These are phyloP conservation scores for Adansonia digitata DNA, from an alignment of 345 rosid species.

Conservation along the genomic window DNA sequence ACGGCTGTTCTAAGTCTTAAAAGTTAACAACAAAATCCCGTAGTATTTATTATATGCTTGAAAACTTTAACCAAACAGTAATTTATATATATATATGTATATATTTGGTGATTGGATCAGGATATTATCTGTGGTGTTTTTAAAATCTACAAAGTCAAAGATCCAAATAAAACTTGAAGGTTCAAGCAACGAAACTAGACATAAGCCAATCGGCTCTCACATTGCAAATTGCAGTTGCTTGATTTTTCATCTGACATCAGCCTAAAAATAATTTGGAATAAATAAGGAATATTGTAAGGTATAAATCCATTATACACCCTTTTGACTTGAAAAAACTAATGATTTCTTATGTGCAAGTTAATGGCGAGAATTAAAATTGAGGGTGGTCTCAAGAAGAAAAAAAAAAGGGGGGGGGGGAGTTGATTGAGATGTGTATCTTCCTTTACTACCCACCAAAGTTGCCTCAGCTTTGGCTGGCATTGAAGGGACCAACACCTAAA, in stretches of 20 bases:
- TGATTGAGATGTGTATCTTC: neutral
- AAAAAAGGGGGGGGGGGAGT: neutral
- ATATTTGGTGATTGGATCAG: too few species aligned
- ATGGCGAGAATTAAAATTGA: neutral
- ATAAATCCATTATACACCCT: neutral
- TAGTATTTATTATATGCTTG: too few species aligned
- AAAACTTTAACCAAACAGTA: too few species aligned
- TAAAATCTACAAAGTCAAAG: too few species aligned
- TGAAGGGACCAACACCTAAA: slow-evolving; percentile 6
- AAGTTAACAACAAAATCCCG: too few species aligned
- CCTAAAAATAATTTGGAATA: neutral
- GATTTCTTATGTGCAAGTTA: neutral
- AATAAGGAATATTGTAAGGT: neutral
- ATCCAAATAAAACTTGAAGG: neutral
- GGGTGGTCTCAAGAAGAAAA: neutral
- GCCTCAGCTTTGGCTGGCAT: slow-evolving; percentile 21
- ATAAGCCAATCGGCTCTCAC: neutral
- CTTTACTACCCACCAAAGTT: slow-evolving; percentile 23
- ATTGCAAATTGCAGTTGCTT: neutral
- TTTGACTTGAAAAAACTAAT: neutral
- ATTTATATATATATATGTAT: too few species aligned
- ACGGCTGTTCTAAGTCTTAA: too few species aligned
- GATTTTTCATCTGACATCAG: neutral
- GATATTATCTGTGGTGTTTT: too few species aligned
- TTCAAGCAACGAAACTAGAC: neutral